A percentile compares a stretch with the other conserved stretches of the same genome.
These are phyloP conservation scores for Pavlovales sp. DNA, from an alignment of 208 protist species.

Conservation along the genomic window DNA sequence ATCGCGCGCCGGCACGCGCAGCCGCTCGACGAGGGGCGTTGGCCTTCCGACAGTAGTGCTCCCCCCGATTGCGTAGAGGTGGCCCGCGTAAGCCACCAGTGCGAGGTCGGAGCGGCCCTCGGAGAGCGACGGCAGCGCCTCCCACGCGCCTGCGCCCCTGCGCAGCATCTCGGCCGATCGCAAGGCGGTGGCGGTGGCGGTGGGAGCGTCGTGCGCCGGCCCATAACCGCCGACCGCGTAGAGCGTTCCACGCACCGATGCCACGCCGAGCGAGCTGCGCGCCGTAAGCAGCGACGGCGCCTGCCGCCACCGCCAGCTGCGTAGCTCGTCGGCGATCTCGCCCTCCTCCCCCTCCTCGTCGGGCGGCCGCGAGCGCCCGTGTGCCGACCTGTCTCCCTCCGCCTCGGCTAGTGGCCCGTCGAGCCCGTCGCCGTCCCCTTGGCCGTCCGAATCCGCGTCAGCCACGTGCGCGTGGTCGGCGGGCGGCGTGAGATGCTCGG, in stretches of 20 bases:
- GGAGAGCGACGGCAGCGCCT: neutral
- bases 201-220: too few relatives aligned
- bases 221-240: neutral
- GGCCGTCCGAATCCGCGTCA: too few relatives aligned
- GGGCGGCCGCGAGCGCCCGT: too few relatives aligned
- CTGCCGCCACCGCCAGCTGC: neutral
- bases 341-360: too few relatives aligned
- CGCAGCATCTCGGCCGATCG: neutral
- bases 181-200: neutral
- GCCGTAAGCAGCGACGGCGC: neutral
- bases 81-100: neutral
- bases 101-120: neutral
- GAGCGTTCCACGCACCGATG: neutral
- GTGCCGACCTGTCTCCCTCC: too few relatives aligned
- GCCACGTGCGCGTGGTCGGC: too few relatives aligned
- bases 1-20: too few relatives aligned
- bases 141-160: neutral
- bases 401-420: too few relatives aligned
- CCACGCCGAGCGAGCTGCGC: neutral
- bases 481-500: neutral
- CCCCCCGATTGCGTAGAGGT: neutral
- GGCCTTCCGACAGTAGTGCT: too few relatives aligned
- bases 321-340: neutral
- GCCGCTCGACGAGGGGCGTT: neutral
- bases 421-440: too few relatives aligned